These are phyloP conservation scores for Fusarium bactridioides DNA, from an alignment of 2,329 filamentous ascomycete species.

Conservation along the genomic window DNA sequence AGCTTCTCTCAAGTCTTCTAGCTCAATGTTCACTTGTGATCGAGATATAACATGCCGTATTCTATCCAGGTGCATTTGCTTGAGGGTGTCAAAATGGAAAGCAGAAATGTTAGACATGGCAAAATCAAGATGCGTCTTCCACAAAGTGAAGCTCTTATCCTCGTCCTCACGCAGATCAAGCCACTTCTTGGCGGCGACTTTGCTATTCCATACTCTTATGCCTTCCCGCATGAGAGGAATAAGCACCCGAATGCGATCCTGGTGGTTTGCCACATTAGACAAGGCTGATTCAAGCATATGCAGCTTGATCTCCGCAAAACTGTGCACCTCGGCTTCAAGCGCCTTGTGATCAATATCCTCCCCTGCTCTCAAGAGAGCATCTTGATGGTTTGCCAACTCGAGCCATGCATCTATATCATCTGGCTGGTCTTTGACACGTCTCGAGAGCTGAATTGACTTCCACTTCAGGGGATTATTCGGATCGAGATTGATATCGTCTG, in stretches of 20 bases:
- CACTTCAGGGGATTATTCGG: slow-evolving; percentile 57
- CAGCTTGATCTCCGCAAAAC: slow-evolving; percentile 80
- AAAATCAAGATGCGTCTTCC: slow-evolving; percentile 77
- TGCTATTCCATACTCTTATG: slow-evolving; percentile 73
- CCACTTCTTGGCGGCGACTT: slow-evolving; percentile 71
- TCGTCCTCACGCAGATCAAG: slow-evolving; percentile 51
- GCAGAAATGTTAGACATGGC: slow-evolving; percentile 71
- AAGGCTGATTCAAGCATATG: slow-evolving; percentile 83
- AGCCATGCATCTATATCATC: slow-evolving; percentile 77
- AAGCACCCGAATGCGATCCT: slow-evolving; percentile 67
- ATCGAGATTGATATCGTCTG: slow-evolving; percentile 44
- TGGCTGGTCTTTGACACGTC: slow-evolving; percentile 70
- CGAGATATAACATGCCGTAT: slow-evolving; percentile 36
- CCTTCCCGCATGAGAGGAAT: slow-evolving; percentile 78
- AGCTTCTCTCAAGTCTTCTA: slow-evolving; percentile 40
- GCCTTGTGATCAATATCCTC: slow-evolving; percentile 53
- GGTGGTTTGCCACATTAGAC: slow-evolving; percentile 55
- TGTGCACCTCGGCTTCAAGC: slow-evolving; percentile 69
- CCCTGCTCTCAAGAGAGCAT: slow-evolving; percentile 65
- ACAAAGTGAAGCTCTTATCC: slow-evolving; percentile 62
- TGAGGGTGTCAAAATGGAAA: slow-evolving; percentile 74
- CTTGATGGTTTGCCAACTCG: slow-evolving; percentile 80
- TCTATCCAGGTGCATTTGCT: slow-evolving; percentile 66
- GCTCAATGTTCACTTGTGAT: neutral
- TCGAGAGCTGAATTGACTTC: slow-evolving; percentile 68